Evolutionary conservation across 2,329 filamentous ascomycete genomes (phyloP), one percentile per base, ranked within the genome.

Genomic region (Epichloe gansuensis): DNA sequence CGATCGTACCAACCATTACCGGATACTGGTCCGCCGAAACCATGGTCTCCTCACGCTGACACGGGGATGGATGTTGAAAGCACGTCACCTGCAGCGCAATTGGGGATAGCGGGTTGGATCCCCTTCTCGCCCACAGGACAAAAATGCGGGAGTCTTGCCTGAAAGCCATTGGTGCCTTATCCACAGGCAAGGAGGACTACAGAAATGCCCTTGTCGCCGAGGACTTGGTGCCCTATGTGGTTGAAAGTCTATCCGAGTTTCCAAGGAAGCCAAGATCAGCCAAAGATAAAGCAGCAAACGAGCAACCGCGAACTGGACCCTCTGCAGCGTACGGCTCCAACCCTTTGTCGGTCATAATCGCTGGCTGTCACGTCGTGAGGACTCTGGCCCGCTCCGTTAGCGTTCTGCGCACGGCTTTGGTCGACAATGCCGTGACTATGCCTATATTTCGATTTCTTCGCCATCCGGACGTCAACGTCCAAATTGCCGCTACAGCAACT

Each of bases 301-400:
- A 65, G 38, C 52, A 60, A 35, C 52, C 58, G 39, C 59, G 60
- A 21, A 63, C 63, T 45, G 60, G 63, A 41, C 54, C 64, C 46
- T 61, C 66, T 17, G 60, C 69, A 4, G 73, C 79, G 12, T 86
- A 86, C 59, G 89, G 88, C 2, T 68, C 65, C 28, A 96, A 97
- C 61, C 84, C 90, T 1, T 75, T 81, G 7, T 72, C 80, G 3
- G 91, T 95, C 23, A 75, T 97, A 23, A 77, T 94, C 52, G 90
- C 91, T 21, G 91, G 89, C 1, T 96, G 91, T 63, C 84, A 88
- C 62, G 83, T 87, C 28, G 80, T 90, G 31, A 80, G 88, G 56
- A 87, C 90, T 65, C 74, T 97, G 47, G 88, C 89, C 2, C 81
- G 93, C 43, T 95, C 90, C 1, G 85, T 95, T 23, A 87, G 81